phyloP scores from a whole-genome alignment of 2,329 filamentous ascomycete genomes.

The Aquanectria penicillioides region DNA sequence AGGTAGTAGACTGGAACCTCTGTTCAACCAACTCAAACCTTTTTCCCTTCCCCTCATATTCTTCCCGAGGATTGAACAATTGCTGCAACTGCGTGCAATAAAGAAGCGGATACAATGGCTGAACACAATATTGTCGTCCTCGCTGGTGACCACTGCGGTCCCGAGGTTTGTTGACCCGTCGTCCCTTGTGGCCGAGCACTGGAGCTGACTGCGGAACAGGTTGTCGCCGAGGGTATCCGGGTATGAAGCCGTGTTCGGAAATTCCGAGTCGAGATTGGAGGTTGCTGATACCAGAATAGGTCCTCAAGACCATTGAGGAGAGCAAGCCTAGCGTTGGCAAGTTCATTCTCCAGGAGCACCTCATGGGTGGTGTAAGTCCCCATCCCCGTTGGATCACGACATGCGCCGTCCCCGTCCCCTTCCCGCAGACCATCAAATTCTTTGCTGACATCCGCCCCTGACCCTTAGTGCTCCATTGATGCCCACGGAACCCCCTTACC shows the following conservation, averaged over 20 bases:
- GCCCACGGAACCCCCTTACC: constrained; percentile 80
- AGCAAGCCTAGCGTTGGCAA: constrained; percentile 73
- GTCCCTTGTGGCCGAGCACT: not conserved
- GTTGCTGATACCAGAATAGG: constrained; percentile 55
- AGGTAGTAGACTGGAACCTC: constrained; percentile 20
- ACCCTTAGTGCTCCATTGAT: constrained; percentile 85
- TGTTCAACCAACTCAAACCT: constrained; percentile 8
- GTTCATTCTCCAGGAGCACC: constrained; percentile 91
- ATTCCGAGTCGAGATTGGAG: not conserved
- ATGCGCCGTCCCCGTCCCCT: no score
- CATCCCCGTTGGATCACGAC: no score
- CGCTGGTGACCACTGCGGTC: constrained; percentile 85
- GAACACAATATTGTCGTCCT: constrained; percentile 84
- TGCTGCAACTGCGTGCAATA: not conserved
- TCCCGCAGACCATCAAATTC: no score
- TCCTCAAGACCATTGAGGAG: constrained; percentile 82
- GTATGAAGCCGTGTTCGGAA: constrained; percentile 54
- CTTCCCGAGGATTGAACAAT: constrained; percentile 5
- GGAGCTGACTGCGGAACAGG: constrained; percentile 53
- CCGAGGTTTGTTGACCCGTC: constrained; percentile 69
- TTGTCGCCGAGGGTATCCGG: constrained; percentile 87
- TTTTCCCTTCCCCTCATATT: constrained; percentile 15
- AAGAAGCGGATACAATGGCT: constrained; percentile 60
- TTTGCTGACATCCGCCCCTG: not conserved
- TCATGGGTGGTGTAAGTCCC: constrained; percentile 84